Base-by-base conservation (phyloP, 495 filamentous ascomycete species). In the Platismatia glauca region DNA sequence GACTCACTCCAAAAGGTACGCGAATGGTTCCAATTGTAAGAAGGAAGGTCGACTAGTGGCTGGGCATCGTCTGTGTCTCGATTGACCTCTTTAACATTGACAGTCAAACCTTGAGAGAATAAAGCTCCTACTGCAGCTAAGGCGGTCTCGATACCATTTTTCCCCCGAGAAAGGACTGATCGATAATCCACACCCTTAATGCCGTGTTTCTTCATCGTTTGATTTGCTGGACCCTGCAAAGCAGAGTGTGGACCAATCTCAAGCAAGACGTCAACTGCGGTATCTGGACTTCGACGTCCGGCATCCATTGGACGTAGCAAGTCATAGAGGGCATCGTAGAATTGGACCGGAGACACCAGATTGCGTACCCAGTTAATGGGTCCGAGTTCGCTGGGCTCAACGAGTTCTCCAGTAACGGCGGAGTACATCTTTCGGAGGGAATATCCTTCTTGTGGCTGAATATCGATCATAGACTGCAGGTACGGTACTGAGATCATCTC, bases 171-270 rank as follows among this genome's bases (percentile, higher is more conserved):
- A 9, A 74, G 59, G 1, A 73, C 59, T 0, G 73, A 53, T 0
- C 67, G 35, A 37, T 77, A 80, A 20, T 52, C 63, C 27, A 66
- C 61, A 9, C 62, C 9, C 41, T 56, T 20, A 39, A 46, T 7
- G 22, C 48, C 41, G 68, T 60, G 24, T 7, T 39, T 38, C 39
- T 68, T 59, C 31, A 67, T 60, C 22, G 74, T 78, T n/a, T 81
- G 73, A 29, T 70, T 73, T 29, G 80, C 70, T 0, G 80, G 76
- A 6, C 75, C 75, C 24, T 74, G 68, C 1, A 85, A 61, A 0
- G 77, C 75, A 0, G 71, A 65, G 53, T 80, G 77, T 4, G 82
- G 81, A 0, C 82, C 81, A 12, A 85, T 69, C 64, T 85, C 82
- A 41, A 85, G 43, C 8, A 84, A 52, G 7, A 75, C 58, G 31